Conservation (phyloP, 257 asterid genomes). For the Nicotiana attenuata region DNA sequence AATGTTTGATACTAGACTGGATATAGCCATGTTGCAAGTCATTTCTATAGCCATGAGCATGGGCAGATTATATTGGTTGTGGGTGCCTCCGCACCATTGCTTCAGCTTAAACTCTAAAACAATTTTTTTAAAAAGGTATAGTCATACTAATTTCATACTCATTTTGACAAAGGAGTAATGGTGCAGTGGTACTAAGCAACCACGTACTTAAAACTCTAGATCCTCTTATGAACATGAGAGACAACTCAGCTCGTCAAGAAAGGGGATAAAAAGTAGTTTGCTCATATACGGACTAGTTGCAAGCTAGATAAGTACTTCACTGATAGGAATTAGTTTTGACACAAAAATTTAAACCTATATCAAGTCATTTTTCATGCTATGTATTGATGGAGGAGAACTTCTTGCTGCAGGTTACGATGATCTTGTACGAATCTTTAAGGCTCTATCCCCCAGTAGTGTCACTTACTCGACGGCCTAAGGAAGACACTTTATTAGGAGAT, state of each 20-base stretch:
- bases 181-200: not conserved
- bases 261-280: not conserved
- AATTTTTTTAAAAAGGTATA: no score
- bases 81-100: not conserved
- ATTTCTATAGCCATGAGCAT: not conserved
- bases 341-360: not conserved
- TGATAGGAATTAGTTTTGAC: not conserved
- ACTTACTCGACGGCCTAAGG: not conserved
- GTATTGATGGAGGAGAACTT: no score
- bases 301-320: not conserved
- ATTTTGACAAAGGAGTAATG: not conserved
- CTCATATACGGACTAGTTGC: not conserved
- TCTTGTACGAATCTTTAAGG: conserved; percentile 20
- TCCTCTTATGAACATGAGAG: not conserved
- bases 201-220: not conserved
- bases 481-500: conserved; percentile 19
- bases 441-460: conserved; percentile 25
- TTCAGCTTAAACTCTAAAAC: not conserved
- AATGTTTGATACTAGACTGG: not conserved
- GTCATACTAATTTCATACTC: not conserved
- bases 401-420: conserved; percentile 30
- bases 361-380: not conserved
- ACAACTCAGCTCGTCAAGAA: not conserved
- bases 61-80: not conserved
- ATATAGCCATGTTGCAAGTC: not conserved